Evolutionary conservation across 2,329 filamentous ascomycete genomes (phyloP), one percentile per base, ranked within the genome.

Genomic region (Beauveria caledonica): DNA sequence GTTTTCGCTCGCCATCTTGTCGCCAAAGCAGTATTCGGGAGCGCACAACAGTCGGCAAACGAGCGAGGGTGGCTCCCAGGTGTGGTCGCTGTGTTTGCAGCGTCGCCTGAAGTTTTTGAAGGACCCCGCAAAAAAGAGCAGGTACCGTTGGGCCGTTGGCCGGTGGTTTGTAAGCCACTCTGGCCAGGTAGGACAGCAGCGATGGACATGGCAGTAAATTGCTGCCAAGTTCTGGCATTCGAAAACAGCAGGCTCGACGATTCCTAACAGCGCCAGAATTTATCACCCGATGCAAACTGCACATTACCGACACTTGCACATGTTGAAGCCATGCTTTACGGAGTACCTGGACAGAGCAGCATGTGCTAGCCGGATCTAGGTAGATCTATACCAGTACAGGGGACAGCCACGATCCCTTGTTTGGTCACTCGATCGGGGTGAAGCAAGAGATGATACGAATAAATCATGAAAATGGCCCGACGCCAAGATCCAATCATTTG

Each of bases 81-180:
- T 52, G 27, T 40, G 42, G 42, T 60, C 50, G 58, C 42, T 60
- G 50, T 48, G 44, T 48, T 46, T 49, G 40, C 17, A 33, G 46
- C 6, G 58, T 48, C 42, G 39, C 48, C 52, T 25, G 21, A 58
- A 64, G 63, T 45, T 55, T 57, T 63, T 57, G 53, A 45, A 25
- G 48, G 63, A 57, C 48, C 60, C 61, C 51, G 60, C 49, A 62
- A 60, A 63, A 63, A 64, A 55, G 59, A 59, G 42, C 40, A 48
- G 61, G 62, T 60, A 21, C 27, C 9, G 39, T 36, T 46, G 36
- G 19, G n/a, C 27, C 9, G 39, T 36, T 46, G 36, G 19, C 21
- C 15, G 13, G 19, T 57, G 57, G 57, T 59, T 59, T 53, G 57
- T 59, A 45, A 59, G 57, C 57, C 19, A 23, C 1, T 25, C 21